Conservation (phyloP, 2,329 filamentous ascomycete species). For the Ophiostoma pallidulum region DNA sequence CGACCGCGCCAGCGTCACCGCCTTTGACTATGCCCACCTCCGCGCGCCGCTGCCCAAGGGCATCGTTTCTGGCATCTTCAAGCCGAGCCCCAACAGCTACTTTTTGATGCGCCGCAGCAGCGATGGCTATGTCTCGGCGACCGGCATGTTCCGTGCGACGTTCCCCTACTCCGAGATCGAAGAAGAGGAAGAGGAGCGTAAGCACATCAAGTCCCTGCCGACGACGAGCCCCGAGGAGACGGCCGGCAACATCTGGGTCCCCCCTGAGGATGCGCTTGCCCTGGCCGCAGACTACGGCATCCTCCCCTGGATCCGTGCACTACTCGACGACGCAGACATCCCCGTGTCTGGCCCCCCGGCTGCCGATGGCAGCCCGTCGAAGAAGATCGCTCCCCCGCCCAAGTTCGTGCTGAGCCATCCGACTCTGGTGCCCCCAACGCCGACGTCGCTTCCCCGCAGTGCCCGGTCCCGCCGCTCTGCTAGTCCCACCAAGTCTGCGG, state of each 20-base stretch:
- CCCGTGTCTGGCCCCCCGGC: slow-evolving; percentile 38
- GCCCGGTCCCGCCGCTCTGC: slow-evolving; percentile 45
- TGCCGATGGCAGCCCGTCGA: slow-evolving; percentile 48
- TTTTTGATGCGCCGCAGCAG: slow-evolving; percentile 90
- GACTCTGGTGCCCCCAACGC: slow-evolving; percentile 40
- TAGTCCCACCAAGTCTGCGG: slow-evolving; percentile 43
- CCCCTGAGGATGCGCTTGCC: slow-evolving; percentile 67
- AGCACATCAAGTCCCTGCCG: slow-evolving; percentile 72
- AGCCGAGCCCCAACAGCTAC: slow-evolving; percentile 80
- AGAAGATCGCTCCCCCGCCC: slow-evolving; percentile 72
- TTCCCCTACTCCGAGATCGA: slow-evolving; percentile 66
- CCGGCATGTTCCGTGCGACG: slow-evolving; percentile 86
- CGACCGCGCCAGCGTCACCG: slow-evolving; percentile 63
- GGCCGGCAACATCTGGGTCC: slow-evolving; percentile 94
- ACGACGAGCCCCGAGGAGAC: slow-evolving; percentile 85
- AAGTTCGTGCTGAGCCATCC: slow-evolving; percentile 46
- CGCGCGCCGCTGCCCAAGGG: slow-evolving; percentile 88
- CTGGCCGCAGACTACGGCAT: slow-evolving; percentile 85
- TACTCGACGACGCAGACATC: slow-evolving; percentile 82
- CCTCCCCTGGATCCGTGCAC: slow-evolving; percentile 77
- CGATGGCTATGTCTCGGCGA: slow-evolving; percentile 77
- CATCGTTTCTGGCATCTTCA: slow-evolving; percentile 87
- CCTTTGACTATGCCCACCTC: slow-evolving; percentile 93
- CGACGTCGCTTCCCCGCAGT: slow-evolving; percentile 34
- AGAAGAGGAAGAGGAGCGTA: slow-evolving; percentile 68